Percentiles rank a stretch among this genome's conserved stretches.
Evolutionary conservation across 768 basidiomycete genomes (phyloP).

Genomic region (Termitomyces sp.): DNA sequence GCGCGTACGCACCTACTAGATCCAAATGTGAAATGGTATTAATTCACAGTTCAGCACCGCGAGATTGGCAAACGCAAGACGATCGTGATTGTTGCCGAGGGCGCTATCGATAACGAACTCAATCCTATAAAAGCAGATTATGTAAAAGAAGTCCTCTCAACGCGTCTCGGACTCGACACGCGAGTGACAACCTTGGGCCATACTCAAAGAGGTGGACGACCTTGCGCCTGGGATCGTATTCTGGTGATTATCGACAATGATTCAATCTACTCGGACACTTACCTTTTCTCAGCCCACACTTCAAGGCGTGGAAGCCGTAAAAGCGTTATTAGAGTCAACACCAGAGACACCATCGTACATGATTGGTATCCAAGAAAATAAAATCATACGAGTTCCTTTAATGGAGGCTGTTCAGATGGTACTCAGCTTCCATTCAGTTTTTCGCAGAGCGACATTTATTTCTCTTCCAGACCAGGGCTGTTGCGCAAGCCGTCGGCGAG

Average conservation of each 20-base stretch:
- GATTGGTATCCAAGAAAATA: conserved; percentile 95
- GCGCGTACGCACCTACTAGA: conserved; percentile 41
- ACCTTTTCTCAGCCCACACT: conserved; percentile 69
- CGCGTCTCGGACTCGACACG: conserved; percentile 88
- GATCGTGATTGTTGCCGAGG: conserved; percentile 97
- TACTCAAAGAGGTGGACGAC: conserved; percentile 91
- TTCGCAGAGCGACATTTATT: neutral
- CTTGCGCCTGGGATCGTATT: conserved; percentile 90
- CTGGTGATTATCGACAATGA: conserved; percentile 43
- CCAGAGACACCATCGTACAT: conserved; percentile 96
- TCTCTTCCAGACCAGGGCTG: conserved; percentile 67
- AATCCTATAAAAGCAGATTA: conserved; percentile 88
- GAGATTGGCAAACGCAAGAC: conserved; percentile 93
- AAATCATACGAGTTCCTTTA: conserved; percentile 85
- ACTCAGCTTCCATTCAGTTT: conserved; percentile 1
- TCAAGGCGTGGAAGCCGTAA: conserved; percentile 91
- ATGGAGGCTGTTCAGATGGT: conserved; percentile 93
- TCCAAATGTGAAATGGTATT: neutral
- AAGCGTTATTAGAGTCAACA: conserved; percentile 78
- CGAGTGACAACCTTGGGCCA: conserved; percentile 96
- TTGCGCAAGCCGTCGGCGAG: conserved; percentile 72
- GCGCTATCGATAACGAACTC: conserved; percentile 81
- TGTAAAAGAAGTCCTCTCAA: conserved; percentile 83
- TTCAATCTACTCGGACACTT: neutral
- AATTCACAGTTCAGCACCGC: conserved; percentile 59